phyloP scores from a whole-genome alignment of 768 basidiomycete species.

The Boletus fagicola region DNA sequence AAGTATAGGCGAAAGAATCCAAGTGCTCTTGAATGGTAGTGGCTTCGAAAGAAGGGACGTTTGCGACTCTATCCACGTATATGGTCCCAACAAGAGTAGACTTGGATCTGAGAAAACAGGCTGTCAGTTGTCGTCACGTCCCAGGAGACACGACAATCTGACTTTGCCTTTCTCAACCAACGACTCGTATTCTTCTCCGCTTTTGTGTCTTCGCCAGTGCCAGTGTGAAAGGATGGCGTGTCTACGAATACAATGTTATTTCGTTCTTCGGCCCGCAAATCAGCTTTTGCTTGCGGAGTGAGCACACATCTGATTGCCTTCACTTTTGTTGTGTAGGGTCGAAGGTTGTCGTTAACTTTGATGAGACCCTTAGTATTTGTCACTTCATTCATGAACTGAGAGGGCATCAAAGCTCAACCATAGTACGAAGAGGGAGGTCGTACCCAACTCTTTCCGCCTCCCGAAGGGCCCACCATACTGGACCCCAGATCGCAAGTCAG shows the following conservation, averaged over 20 bases:
- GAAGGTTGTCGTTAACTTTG: not conserved
- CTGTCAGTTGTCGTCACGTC: not conserved
- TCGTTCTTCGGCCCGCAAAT: not conserved
- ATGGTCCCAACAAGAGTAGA: slow-evolving; percentile 12
- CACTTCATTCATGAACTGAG: slow-evolving; percentile 11
- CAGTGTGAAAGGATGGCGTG: slow-evolving; percentile 19
- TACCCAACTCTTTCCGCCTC: slow-evolving; percentile 22
- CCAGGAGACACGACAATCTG: not conserved
- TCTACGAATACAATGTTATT: slow-evolving; percentile 22
- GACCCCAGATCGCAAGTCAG: not conserved
- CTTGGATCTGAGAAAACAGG: slow-evolving; percentile 1
- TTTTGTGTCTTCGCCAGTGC: not conserved
- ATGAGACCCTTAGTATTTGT: not conserved
- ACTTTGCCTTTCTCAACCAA: slow-evolving; percentile 14
- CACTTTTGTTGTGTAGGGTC: not conserved
- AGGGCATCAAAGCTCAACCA: not conserved
- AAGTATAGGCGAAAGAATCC: slow-evolving; percentile 3
- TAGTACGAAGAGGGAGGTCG: not conserved
- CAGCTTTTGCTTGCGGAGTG: not conserved
- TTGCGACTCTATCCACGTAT: slow-evolving; percentile 17
- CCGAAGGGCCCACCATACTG: slow-evolving; percentile 23
- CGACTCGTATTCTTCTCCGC: not conserved
- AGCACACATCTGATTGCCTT: slow-evolving; percentile 16
- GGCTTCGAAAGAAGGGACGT: too few species aligned
- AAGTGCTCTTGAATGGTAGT: slow-evolving; percentile 13